Conservation (phyloP, 225 moss, liverwort and hornwort genomes). For the Pleurozium schreberi region DNA sequence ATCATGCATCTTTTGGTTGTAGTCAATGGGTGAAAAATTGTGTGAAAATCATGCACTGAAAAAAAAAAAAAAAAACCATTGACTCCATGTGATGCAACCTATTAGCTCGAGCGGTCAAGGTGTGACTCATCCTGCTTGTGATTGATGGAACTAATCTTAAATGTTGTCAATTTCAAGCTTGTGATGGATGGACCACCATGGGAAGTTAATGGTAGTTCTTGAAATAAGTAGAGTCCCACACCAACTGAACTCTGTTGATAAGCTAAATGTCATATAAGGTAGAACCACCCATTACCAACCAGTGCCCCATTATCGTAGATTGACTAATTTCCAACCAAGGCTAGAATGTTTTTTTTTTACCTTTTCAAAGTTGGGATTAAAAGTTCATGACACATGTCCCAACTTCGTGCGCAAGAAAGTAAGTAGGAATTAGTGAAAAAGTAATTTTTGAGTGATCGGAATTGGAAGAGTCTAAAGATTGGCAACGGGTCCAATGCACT, state of each 20-base stretch:
- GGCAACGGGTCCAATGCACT: too few relatives aligned
- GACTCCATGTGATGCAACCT: neutral
- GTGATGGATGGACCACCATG: neutral
- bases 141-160: neutral
- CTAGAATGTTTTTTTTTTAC: too few relatives aligned
- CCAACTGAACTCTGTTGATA: neutral
- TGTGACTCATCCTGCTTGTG: neutral
- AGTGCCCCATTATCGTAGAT: too few relatives aligned
- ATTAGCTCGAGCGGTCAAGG: neutral
- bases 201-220: neutral
- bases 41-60: neutral
- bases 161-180: neutral
- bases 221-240: neutral
- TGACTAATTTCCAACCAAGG: too few relatives aligned
- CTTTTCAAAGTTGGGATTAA: too few relatives aligned
- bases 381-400: too few relatives aligned
- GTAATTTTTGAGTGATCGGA: too few relatives aligned
- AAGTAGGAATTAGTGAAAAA: too few relatives aligned
- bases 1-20: neutral
- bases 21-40: neutral
- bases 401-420: too few relatives aligned
- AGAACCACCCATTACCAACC: too few relatives aligned
- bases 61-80: neutral
- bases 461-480: too few relatives aligned
- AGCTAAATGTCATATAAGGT: neutral